These are phyloP conservation scores for Cystofilobasidium macerans DNA, from an alignment of 768 basidiomycete genomes.

Conservation along the genomic window DNA sequence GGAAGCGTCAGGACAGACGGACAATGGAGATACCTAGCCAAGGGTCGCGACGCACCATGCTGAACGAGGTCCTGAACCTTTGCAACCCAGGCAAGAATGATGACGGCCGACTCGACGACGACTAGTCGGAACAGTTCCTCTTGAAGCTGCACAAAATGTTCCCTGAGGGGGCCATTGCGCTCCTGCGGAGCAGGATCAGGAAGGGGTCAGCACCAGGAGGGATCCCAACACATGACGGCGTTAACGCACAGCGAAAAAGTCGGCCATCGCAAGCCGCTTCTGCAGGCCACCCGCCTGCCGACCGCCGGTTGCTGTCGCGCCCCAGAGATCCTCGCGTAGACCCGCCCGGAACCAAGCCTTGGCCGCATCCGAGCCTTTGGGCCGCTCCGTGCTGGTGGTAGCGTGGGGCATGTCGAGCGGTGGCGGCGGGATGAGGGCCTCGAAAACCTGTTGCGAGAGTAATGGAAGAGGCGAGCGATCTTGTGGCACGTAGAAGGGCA, in stretches of 20 bases:
- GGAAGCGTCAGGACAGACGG: neutral
- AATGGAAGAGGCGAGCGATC: neutral
- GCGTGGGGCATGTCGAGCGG: neutral
- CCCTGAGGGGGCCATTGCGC: neutral
- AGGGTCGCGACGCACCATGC: neutral
- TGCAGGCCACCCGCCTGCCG: neutral
- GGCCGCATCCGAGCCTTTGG: neutral
- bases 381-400: neutral
- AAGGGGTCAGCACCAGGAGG: neutral
- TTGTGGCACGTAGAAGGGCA: neutral
- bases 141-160: neutral
- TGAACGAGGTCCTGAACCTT: neutral
- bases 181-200: neutral
- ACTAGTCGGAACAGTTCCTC: neutral
- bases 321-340: slow-evolving; percentile 2
- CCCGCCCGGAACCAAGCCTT: slow-evolving; percentile 4
- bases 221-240: neutral
- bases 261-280: slow-evolving; percentile 2
- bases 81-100: slow-evolving; percentile 7
- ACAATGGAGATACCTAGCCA: neutral
- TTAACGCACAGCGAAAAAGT: neutral
- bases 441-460: neutral
- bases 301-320: neutral
- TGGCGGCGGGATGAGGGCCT: neutral
- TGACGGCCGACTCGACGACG: neutral